Conservation (phyloP, 495 filamentous ascomycete species). For the Penicillium dipodomyicola region DNA sequence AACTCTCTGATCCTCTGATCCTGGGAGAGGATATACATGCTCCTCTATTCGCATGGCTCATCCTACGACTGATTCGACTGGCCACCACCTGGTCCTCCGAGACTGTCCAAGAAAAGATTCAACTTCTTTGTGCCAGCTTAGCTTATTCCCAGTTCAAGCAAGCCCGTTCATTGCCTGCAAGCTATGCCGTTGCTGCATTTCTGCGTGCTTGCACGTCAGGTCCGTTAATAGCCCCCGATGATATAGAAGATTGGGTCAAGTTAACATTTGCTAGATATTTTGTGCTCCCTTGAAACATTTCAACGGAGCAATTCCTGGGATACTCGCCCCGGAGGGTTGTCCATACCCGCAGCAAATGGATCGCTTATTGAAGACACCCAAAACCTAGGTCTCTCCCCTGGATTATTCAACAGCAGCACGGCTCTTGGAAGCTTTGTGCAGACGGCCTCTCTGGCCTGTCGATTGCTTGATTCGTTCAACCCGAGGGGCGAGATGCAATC, state of each 20-base stretch:
- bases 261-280: conserved; percentile 37
- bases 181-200: conserved; percentile 32
- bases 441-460: conserved; percentile 24
- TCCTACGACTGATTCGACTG: conserved; percentile 39
- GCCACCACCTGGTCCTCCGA: conserved; percentile 27
- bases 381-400: conserved; percentile 33
- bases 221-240: conserved; percentile 21
- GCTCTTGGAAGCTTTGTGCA: conserved; percentile 27
- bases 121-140: conserved; percentile 33
- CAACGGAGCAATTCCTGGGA: conserved; percentile 7
- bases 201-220: conserved; percentile 38
- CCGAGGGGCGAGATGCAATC: conserved; percentile 7
- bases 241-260: neutral
- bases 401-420: conserved; percentile 26
- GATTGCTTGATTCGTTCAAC: conserved; percentile 36
- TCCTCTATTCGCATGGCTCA: conserved; percentile 78
- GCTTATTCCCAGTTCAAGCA: conserved; percentile 36
- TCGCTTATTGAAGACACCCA: conserved; percentile 34
- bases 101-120: conserved; percentile 31
- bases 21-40: conserved; percentile 50
- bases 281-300: conserved; percentile 33
- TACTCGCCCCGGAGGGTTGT: conserved; percentile 15
- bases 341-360: conserved; percentile 30
- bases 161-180: conserved; percentile 29
- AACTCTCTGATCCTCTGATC: conserved; percentile 37